Conservation (phyloP, 768 basidiomycete genomes). For the Cubamyces lactineus region DNA sequence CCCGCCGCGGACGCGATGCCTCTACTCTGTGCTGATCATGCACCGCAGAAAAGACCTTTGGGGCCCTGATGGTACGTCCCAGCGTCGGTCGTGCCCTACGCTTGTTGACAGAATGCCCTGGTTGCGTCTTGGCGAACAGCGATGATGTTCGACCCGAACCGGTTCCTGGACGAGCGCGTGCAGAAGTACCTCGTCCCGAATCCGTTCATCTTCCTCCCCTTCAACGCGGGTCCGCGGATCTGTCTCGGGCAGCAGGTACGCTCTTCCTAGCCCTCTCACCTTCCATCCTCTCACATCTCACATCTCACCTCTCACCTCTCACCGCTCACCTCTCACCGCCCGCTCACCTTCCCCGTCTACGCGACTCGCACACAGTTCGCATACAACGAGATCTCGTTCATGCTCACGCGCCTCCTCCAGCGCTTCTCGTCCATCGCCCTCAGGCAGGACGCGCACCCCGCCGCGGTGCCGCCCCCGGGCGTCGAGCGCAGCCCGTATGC, state of each 20-base stretch:
- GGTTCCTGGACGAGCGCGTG: conserved; percentile 65
- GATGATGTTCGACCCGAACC: conserved; percentile 64
- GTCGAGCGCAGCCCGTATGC: conserved; percentile 40
- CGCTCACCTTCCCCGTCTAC: neutral
- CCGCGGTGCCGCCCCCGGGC: conserved; percentile 44
- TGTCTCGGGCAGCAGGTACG: conserved; percentile 29
- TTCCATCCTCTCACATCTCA: too few relatives aligned
- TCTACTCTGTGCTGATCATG: conserved; percentile 57
- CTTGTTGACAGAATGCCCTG: neutral
- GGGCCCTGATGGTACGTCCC: conserved; percentile 62
- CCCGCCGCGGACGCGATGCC: conserved; percentile 16
- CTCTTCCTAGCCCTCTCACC: neutral
- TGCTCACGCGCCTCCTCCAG: conserved; percentile 63
- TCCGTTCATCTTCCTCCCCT: conserved; percentile 53
- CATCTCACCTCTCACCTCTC: too few relatives aligned
- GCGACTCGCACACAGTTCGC: conserved; percentile 52
- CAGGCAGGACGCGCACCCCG: conserved; percentile 47
- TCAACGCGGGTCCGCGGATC: conserved; percentile 30
- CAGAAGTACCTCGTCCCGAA: conserved; percentile 58
- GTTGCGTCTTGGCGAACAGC: conserved; percentile 38
- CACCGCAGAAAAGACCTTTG: conserved; percentile 65
- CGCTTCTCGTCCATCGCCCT: conserved; percentile 50
- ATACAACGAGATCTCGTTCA: conserved; percentile 65
- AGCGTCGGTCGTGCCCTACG: neutral
- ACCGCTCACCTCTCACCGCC: neutral